A percentile compares a stretch with the other conserved stretches of the same genome.
phyloP scores from a whole-genome alignment of 2,329 filamentous ascomycete genomes.

The Clonostachys byssicola region DNA sequence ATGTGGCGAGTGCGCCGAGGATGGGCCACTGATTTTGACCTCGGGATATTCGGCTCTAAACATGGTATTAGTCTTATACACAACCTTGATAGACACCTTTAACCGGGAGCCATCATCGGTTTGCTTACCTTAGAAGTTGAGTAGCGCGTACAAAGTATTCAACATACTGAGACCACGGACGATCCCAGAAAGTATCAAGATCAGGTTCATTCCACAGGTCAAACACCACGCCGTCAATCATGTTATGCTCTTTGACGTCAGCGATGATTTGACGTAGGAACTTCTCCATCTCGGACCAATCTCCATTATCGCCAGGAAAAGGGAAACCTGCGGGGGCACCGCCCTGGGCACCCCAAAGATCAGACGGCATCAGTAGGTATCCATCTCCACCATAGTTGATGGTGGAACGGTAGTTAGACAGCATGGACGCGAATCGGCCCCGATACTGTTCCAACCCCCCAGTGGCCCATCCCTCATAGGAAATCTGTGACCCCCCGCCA shows the following conservation, averaged over 20 bases:
- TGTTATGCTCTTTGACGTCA: slow-evolving; percentile 29
- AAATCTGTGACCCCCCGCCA: slow-evolving; percentile 6
- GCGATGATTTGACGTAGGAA: slow-evolving; percentile 31
- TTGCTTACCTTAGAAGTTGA: no score
- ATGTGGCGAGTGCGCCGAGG: background rate
- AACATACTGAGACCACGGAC: slow-evolving; percentile 9
- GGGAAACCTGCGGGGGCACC: slow-evolving; percentile 24
- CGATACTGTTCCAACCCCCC: slow-evolving; percentile 2
- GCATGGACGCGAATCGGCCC: slow-evolving; percentile 31
- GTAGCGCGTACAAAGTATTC: slow-evolving; percentile 7
- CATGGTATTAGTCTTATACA: no score
- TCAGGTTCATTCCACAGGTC: slow-evolving; percentile 55
- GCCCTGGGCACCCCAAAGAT: slow-evolving; percentile 43
- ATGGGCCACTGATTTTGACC: slow-evolving; percentile 5
- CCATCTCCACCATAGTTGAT: slow-evolving; percentile 35
- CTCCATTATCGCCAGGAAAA: slow-evolving; percentile 34
- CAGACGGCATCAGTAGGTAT: slow-evolving; percentile 34
- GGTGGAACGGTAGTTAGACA: slow-evolving; percentile 38
- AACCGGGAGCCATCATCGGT: no score
- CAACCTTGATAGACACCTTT: no score
- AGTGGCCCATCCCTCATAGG: slow-evolving; percentile 1
- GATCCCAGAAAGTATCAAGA: slow-evolving; percentile 10
- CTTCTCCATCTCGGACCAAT: slow-evolving; percentile 38
- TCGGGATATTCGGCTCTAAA: background rate
- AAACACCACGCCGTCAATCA: slow-evolving; percentile 28